Conservation (phyloP, 208 protist genomes). For the Zelonia costaricensis region DNA sequence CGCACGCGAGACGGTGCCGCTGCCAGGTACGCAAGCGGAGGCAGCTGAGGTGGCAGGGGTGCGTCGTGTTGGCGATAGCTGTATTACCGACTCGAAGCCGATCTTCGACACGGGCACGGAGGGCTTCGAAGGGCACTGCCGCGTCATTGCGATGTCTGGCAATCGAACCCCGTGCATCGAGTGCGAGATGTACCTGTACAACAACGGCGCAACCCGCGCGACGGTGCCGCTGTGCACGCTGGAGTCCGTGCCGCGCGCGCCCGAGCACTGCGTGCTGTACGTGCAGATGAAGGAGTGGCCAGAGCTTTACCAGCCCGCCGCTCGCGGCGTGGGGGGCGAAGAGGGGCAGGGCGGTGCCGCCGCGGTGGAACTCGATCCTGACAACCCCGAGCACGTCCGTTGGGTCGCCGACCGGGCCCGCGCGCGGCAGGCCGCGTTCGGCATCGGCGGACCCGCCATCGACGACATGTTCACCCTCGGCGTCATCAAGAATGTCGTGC, state of each 20-base stretch:
- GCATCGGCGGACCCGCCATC: slow-evolving; percentile 92
- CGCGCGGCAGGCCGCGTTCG: slow-evolving; percentile 87
- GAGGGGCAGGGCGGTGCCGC: slow-evolving; percentile 4
- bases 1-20: slow-evolving; percentile 33
- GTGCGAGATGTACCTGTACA: slow-evolving; percentile 93
- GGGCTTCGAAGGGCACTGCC: slow-evolving; percentile 96
- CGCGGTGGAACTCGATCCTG: slow-evolving; percentile 59
- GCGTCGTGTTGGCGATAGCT: slow-evolving; percentile 5
- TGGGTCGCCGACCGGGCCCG: slow-evolving; percentile 85
- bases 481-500: slow-evolving; percentile 99
- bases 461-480: slow-evolving; percentile 88
- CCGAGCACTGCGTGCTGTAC: slow-evolving; percentile 98
- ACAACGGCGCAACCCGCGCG: slow-evolving; percentile 48
- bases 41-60: background rate
- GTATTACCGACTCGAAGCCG: slow-evolving; percentile 77
- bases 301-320: slow-evolving; percentile 34
- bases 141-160: slow-evolving; percentile 85
- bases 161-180: slow-evolving; percentile 88
- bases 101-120: slow-evolving; percentile 99
- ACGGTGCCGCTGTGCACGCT: slow-evolving; percentile 96
- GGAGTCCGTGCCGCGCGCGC: slow-evolving; percentile 91
- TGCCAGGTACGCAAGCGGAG: background rate
- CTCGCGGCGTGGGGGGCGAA: background rate
- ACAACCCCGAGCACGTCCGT: slow-evolving; percentile 91
- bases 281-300: slow-evolving; percentile 73